A percentile compares a stretch with the other conserved stretches of the same genome.
Evolutionary conservation across 495 filamentous ascomycete species (phyloP).

Genomic region (Podospora fimiseda): DNA sequence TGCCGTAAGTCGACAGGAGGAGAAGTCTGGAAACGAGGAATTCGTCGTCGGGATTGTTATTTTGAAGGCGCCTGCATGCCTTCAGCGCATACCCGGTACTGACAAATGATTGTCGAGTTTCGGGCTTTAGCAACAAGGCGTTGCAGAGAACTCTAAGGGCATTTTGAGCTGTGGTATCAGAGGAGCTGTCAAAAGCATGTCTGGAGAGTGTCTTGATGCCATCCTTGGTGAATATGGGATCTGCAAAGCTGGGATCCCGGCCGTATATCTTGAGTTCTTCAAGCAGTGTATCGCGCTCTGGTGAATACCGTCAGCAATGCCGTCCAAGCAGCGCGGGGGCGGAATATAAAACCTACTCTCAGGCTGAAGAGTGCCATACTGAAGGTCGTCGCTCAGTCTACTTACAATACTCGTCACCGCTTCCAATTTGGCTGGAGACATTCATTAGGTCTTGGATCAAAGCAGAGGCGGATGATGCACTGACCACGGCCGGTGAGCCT

Average conservation of each 20-base stretch:
- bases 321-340: no score
- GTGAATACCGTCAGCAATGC: no score
- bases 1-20: constrained; percentile 80
- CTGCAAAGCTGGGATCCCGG: constrained; percentile 61
- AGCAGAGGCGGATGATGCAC: background rate
- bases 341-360: background rate
- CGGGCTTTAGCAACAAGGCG: constrained; percentile 62
- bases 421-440: background rate
- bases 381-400: background rate
- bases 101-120: constrained; percentile 73
- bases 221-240: constrained; percentile 75
- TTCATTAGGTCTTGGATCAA: background rate
- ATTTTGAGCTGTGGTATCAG: constrained; percentile 57
- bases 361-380: background rate
- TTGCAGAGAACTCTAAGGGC: constrained; percentile 87
- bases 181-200: constrained; percentile 62
- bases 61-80: constrained; percentile 66
- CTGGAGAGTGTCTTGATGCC: constrained; percentile 66
- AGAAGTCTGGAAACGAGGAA: constrained; percentile 78
- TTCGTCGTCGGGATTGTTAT: constrained; percentile 75
- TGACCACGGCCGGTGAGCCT: background rate
- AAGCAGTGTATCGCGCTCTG: constrained; percentile 1
- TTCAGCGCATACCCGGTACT: constrained; percentile 68
- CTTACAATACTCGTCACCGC: background rate
- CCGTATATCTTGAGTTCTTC: constrained; percentile 73